These are phyloP conservation scores for Apium graveolens DNA, from an alignment of 129 eudicot species.

Conservation along the genomic window DNA sequence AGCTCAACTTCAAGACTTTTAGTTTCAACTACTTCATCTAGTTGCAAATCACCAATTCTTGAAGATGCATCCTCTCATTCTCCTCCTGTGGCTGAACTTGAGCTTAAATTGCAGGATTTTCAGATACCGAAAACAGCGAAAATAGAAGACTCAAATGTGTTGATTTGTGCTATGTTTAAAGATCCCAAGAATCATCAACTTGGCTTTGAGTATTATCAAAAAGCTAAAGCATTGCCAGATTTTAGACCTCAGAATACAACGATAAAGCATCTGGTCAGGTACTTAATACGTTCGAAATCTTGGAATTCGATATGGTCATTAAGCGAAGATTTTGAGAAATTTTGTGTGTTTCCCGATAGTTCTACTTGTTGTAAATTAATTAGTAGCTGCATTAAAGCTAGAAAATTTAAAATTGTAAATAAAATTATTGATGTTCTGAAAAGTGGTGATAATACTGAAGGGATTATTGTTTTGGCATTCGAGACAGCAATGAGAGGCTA, in stretches of 20 bases:
- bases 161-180: conserved; percentile 36
- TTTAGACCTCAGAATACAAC: conserved; percentile 58
- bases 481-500: conserved; percentile 73
- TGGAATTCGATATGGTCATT: conserved; percentile 51
- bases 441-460: conserved; percentile 18
- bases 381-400: conserved; percentile 54
- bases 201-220: conserved; percentile 46
- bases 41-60: conserved; percentile 40
- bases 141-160: conserved; percentile 33
- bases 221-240: conserved; percentile 49
- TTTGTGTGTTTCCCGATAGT: conserved; percentile 48
- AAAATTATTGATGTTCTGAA: conserved; percentile 38
- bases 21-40: conserved; percentile 30
- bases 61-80: conserved; percentile 31
- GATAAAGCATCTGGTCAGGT: conserved; percentile 58
- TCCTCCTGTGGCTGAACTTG: conserved; percentile 18
- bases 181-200: conserved; percentile 44
- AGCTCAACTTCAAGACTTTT: conserved; percentile 24
- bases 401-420: conserved; percentile 65
- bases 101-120: conserved; percentile 30
- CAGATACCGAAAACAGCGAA: conserved; percentile 22
- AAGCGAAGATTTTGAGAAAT: conserved; percentile 48
- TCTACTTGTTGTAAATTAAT: conserved; percentile 47
- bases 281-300: conserved; percentile 37
- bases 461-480: conserved; percentile 45